phyloP scores from a whole-genome alignment of 768 basidiomycete genomes.

The Auricularia heimuer region DNA sequence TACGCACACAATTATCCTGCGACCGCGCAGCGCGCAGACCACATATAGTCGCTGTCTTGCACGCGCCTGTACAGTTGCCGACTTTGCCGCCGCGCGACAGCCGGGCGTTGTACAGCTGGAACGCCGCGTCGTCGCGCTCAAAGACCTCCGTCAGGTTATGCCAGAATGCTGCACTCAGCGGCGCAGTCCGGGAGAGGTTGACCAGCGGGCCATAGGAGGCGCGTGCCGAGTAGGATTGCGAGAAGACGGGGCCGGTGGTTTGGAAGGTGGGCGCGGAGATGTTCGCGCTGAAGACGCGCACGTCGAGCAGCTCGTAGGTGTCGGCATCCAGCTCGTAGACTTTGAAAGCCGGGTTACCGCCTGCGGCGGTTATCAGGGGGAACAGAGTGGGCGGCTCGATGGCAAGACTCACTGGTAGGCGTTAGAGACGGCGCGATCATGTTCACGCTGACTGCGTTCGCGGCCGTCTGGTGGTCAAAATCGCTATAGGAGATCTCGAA shows the following conservation, averaged over 20 bases:
- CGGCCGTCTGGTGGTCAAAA: slow-evolving; percentile 34
- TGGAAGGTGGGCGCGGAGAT: slow-evolving; percentile 36
- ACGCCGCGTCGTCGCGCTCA: slow-evolving; percentile 34
- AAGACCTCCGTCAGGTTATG: slow-evolving; percentile 49
- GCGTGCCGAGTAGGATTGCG: slow-evolving; percentile 48
- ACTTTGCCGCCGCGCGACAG: slow-evolving; percentile 31
- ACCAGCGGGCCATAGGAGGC: slow-evolving; percentile 39
- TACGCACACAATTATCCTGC: not conserved
- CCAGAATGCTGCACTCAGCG: slow-evolving; percentile 49
- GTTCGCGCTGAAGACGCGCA: slow-evolving; percentile 37
- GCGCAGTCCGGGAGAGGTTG: slow-evolving; percentile 20
- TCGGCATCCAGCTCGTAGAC: slow-evolving; percentile 58
- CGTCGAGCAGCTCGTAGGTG: slow-evolving; percentile 56
- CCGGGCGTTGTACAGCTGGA: slow-evolving; percentile 37
- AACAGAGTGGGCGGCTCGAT: not conserved
- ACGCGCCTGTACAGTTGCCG: slow-evolving; percentile 22
- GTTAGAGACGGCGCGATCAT: slow-evolving; percentile 49
- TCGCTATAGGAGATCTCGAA: slow-evolving; percentile 52
- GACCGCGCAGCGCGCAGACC: slow-evolving; percentile 31
- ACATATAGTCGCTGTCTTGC: slow-evolving; percentile 34
- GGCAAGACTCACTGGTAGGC: slow-evolving; percentile 35
- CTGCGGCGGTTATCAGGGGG: slow-evolving; percentile 18
- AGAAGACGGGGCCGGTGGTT: slow-evolving; percentile 29
- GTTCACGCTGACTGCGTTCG: slow-evolving; percentile 37
- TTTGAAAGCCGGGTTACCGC: slow-evolving; percentile 46